phyloP scores from a whole-genome alignment of 2,329 filamentous ascomycete species.

The Nothopassalora personata region DNA sequence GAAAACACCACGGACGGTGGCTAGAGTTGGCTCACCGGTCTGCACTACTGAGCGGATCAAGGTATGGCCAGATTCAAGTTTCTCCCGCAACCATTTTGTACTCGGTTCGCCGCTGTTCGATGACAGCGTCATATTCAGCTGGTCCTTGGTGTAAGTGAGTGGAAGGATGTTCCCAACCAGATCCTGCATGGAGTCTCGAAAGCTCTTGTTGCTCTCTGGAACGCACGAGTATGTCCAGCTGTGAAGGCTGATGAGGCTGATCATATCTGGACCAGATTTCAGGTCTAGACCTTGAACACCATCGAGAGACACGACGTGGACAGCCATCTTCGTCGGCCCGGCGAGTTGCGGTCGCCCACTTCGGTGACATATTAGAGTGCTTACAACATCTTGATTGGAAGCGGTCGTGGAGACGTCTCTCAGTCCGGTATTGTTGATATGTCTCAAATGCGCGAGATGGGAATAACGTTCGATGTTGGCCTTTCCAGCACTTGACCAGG shows the following conservation, averaged over 20 bases:
- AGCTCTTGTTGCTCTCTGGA: conserved; percentile 1
- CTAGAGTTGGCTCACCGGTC: conserved; percentile 1
- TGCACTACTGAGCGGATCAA: conserved; percentile 1
- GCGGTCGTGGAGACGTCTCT: neutral
- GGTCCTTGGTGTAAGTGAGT: neutral
- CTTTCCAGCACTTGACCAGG: neutral
- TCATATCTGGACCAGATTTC: neutral
- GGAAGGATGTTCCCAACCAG: neutral
- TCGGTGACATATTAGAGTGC: neutral
- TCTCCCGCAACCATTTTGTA: neutral
- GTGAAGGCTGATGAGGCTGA: neutral
- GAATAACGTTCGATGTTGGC: neutral
- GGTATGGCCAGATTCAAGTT: neutral
- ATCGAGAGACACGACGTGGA: neutral
- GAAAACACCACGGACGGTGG: neutral
- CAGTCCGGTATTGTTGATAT: conserved; percentile 1
- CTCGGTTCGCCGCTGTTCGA: no score
- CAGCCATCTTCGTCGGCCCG: neutral
- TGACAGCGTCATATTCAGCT: neutral
- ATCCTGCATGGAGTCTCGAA: conserved; percentile 1
- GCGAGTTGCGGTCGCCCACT: neutral
- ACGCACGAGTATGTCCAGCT: conserved; percentile 1
- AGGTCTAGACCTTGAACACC: neutral
- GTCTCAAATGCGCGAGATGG: conserved; percentile 1
- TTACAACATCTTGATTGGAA: neutral